Evolutionary conservation across 2,329 filamentous ascomycete species (phyloP).

Genomic region (Hypomyces perniciosus): DNA sequence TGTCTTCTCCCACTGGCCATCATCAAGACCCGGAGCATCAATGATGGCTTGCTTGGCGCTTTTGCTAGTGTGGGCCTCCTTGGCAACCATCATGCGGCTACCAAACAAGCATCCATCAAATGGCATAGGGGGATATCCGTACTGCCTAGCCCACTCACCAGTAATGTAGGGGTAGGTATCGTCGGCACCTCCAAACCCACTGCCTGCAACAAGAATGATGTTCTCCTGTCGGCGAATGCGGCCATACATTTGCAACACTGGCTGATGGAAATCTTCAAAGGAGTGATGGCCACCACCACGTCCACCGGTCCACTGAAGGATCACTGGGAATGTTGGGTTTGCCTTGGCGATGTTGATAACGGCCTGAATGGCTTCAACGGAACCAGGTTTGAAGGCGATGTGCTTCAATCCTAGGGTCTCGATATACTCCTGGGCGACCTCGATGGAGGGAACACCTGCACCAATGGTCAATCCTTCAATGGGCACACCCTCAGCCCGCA

Average conservation of each 20-base stretch:
- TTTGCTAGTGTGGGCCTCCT: conserved; percentile 83
- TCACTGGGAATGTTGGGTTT: conserved; percentile 88
- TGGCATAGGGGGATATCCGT: conserved; percentile 86
- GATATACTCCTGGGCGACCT: conserved; percentile 90
- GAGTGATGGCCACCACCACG: conserved; percentile 93
- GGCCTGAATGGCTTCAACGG: conserved; percentile 77
- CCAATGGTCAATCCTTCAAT: conserved; percentile 91
- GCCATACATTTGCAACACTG: conserved; percentile 84
- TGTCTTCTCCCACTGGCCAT: conserved; percentile 83
- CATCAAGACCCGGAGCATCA: conserved; percentile 75
- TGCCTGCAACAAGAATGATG: conserved; percentile 82
- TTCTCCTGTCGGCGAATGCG: conserved; percentile 81
- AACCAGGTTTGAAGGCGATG: conserved; percentile 91
- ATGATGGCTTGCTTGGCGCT: conserved; percentile 87
- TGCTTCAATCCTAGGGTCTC: conserved; percentile 88
- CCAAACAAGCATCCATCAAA: conserved; percentile 89
- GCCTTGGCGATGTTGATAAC: conserved; percentile 91
- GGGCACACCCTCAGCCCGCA: conserved; percentile 78
- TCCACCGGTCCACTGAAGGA: conserved; percentile 92
- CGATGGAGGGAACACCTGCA: conserved; percentile 87
- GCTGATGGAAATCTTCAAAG: conserved; percentile 91
- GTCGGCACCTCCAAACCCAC: conserved; percentile 83
- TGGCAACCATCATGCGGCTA: conserved; percentile 90
- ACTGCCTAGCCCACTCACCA: conserved; percentile 80
- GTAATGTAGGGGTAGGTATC: conserved; percentile 92